Conservation (phyloP, 2,329 filamentous ascomycete species). For the Verticillium isaacii region DNA sequence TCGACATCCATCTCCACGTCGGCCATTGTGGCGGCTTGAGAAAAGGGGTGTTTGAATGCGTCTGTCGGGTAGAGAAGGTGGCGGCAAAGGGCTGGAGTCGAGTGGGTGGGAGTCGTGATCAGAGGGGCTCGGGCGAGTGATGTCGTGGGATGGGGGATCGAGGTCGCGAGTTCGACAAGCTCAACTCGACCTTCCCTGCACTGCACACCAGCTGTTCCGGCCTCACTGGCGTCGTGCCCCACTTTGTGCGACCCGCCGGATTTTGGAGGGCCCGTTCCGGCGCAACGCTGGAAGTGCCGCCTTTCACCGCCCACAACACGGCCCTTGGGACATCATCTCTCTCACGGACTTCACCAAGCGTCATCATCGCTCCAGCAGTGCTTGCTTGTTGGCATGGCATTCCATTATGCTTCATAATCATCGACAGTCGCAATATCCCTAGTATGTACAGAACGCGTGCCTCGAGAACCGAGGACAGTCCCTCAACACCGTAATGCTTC, state of each 20-base stretch:
- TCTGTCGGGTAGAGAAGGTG: neutral
- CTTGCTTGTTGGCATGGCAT: neutral
- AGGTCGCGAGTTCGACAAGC: neutral
- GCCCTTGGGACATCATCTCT: no score
- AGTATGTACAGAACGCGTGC: neutral
- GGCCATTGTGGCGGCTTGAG: conserved; percentile 33
- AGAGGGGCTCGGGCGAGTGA: neutral
- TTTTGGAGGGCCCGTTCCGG: neutral
- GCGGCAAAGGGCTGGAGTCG: neutral
- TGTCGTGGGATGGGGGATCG: neutral
- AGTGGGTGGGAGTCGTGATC: no score
- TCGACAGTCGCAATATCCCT: neutral
- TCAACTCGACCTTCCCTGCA: neutral
- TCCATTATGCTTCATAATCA: neutral
- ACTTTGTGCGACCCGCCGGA: neutral
- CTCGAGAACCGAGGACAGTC: neutral
- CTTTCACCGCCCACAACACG: no score
- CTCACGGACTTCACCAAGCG: no score
- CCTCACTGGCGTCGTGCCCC: neutral
- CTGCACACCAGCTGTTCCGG: neutral
- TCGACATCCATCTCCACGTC: conserved; percentile 59
- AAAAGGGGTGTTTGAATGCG: neutral
- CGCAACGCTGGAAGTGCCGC: neutral
- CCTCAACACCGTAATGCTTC: neutral
- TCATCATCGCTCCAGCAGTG: no score